These are phyloP conservation scores for Arachnomyces sp. DNA, from an alignment of 2,329 filamentous ascomycete species.

Conservation along the genomic window DNA sequence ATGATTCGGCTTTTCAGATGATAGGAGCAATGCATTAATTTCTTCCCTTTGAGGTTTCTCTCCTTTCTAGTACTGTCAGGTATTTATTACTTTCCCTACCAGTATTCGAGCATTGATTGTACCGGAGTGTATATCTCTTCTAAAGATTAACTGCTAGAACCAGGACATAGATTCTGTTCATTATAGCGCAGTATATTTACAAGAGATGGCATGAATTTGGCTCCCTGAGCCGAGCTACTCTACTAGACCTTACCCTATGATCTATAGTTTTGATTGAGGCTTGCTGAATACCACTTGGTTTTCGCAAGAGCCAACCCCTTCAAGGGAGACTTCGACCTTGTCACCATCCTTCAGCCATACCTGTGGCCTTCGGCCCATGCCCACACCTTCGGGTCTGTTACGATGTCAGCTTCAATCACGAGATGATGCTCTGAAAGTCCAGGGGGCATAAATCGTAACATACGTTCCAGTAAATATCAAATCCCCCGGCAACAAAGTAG, in stretches of 20 bases:
- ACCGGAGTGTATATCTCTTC: no score
- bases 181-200: background rate
- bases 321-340: slow-evolving; percentile 58
- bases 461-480: slow-evolving; percentile 39
- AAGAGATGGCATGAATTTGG: no score
- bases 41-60: no score
- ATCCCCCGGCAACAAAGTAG: slow-evolving; percentile 33
- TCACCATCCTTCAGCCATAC: slow-evolving; percentile 64
- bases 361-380: slow-evolving; percentile 58
- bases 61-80: background rate
- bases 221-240: background rate
- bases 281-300: slow-evolving; percentile 38
- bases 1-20: background rate
- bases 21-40: slow-evolving; percentile 1
- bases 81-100: background rate
- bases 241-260: background rate
- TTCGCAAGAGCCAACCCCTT: slow-evolving; percentile 53
- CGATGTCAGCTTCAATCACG: slow-evolving; percentile 41
- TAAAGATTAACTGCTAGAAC: no score
- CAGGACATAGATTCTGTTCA: background rate
- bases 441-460: no score
- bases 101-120: no score
- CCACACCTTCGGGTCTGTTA: slow-evolving; percentile 59
- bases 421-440: no score
- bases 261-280: slow-evolving; percentile 28